Base-by-base conservation (phyloP, 768 basidiomycete species). In the Strobilomyces echinocephalus region DNA sequence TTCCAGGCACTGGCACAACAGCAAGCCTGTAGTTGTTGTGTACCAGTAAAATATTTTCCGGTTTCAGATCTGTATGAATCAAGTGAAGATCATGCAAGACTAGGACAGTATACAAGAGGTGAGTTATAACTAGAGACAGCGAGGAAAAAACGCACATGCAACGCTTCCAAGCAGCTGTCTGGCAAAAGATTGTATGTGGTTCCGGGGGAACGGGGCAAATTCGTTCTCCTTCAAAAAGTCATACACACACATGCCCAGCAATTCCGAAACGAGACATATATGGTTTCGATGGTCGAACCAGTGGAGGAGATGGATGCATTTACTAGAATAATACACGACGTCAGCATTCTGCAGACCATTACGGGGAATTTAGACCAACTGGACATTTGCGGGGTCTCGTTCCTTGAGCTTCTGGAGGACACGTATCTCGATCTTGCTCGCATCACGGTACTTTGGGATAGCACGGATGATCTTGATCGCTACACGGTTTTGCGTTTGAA, bases 381-480 rank as follows among this genome's bases (percentile, higher is more conserved):
- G 85, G 64, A 79, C 74, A 72, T 97, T 97, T 62, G 74, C 71
- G 14, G 92, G 89, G 75, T 99, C 95, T 50, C 85, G 80, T 70
- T 89, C 85, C 67, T 88, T 91, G 61, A 98, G 84, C 66, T 87
- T 87, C 71, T 94, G 85, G 43, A 99, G 79, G 18, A 99, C 97
- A 49, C 94, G 84, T 63, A 98, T 87, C 73, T 99, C 97, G 55
- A 98, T 98, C 76, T 92, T 95, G 71, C 91, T 94, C 12, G 97
- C 97, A 72, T 99, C 97, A 43, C 97, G 89, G 67, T 98, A 99
- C 74, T 98, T 99, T 47, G 91, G 95, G 47, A 99, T 95, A 47
- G 94, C 93, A 46, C 97, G 85, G 62, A 99, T 99, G 55, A 99
- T 95, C 79, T 99, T 99, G 76, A 99, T 93, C 47, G 97, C 97